A percentile compares a stretch with the other conserved stretches of the same genome.
Evolutionary conservation across 2,329 filamentous ascomycete genomes (phyloP).

Genomic region (Blastomyces percursus): DNA sequence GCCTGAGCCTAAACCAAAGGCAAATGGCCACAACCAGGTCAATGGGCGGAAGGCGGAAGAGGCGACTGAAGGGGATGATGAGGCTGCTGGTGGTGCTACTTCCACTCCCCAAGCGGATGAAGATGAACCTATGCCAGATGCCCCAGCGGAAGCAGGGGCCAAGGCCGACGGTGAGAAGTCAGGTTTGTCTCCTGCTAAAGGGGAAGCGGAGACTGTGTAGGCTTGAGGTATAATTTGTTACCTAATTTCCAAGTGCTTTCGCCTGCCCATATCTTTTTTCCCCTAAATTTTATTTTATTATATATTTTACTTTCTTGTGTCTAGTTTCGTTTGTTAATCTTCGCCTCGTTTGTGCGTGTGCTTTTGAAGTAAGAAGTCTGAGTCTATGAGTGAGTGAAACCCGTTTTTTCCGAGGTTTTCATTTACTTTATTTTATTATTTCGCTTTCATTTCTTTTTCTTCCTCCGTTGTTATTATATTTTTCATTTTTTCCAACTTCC

Average conservation of each 20-base stretch:
- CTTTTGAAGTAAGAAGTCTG: too few species aligned
- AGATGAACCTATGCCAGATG: constrained; percentile 13
- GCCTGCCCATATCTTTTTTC: constrained; percentile 10
- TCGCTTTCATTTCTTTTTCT: neutral
- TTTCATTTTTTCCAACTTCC: neutral
- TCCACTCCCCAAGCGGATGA: constrained; percentile 4
- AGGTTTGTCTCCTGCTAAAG: neutral
- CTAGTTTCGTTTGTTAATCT: neutral
- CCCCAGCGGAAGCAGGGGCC: constrained; percentile 2
- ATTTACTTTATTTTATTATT: constrained; percentile 4
- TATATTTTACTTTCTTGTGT: neutral
- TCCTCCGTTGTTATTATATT: neutral
- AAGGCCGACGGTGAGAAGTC: constrained; percentile 7
- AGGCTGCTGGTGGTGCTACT: constrained; percentile 18
- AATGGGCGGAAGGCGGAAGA: constrained; percentile 26
- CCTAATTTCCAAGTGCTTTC: constrained; percentile 10
- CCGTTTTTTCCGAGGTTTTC: neutral
- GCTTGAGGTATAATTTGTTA: constrained; percentile 5
- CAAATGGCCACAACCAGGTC: constrained; percentile 31
- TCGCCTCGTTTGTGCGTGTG: neutral
- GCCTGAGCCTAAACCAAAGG: constrained; percentile 36
- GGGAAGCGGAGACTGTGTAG: constrained; percentile 6
- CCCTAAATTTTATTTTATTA: neutral
- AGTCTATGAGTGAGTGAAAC: neutral
- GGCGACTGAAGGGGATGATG: constrained; percentile 21